Evolutionary conservation across 2,329 filamentous ascomycete species (phyloP), one percentile per base, ranked within the genome.

Genomic region (Tolypocladium paradoxum): DNA sequence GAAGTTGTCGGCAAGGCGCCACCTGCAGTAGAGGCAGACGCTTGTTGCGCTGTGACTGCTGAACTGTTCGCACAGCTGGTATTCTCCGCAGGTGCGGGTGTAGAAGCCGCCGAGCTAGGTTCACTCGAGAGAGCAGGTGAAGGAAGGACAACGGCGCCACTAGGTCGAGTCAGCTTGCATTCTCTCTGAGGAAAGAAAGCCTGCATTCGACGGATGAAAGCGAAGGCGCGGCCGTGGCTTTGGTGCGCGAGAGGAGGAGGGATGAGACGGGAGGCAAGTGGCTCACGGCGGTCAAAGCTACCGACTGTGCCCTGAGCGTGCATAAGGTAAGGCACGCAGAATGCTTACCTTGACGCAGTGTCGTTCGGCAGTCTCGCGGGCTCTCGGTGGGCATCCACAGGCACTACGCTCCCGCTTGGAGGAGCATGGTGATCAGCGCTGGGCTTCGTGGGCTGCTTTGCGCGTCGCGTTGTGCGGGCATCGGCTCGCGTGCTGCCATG

Each of bases 41-140:
- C 5, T 7, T 24, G 47, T 16, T 16, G 31, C 48, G 20, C 22
- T 22, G 12, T 27, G 14, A 8, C 5, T 18, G 36, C 27, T 27
- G 43, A 11, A 8, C 12, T 24, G 20, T n/a, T 5, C 5, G 20
- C 3, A n/a, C 8, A 20, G 34, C 6, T 16, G 27, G 20, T 27
- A 6, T 29, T 33, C 33, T 47, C 40, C 8, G 7, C 48, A 18
- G 16, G 18, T 4, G 2, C 18, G 1, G 49, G 48, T 37, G 38
- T 33, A 18, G 52, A 54, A 35, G 29, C 20, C 9, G 45, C 64
- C 27, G 78, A 77, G 60, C 77, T 81, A 18, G 73, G 70, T 56
- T 84, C 81, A 57, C 85, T 79, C 62, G 81, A 86, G 12, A 79
- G 76, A 14, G 82, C 76, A 34, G 84, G 82, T 16, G 84, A 85